These are phyloP conservation scores for Vanderwaltozyma yarrowii DNA, from an alignment of 805 yeast species.

Conservation along the genomic window DNA sequence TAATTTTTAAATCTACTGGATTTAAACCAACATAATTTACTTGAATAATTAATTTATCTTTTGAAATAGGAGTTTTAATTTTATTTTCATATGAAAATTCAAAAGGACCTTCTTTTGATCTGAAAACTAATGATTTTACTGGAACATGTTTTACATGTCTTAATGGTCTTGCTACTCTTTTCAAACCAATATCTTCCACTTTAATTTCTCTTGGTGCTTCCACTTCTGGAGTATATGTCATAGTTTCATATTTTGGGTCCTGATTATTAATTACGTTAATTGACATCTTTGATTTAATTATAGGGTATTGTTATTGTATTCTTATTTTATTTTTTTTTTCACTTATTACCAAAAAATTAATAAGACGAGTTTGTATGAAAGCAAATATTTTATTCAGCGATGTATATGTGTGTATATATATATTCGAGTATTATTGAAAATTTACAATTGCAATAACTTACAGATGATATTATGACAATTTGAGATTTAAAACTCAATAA, in stretches of 20 bases:
- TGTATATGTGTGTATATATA: no score
- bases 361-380: no score
- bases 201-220: conserved; percentile 22
- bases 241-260: conserved; percentile 16
- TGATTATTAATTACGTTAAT: conserved; percentile 8
- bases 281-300: not conserved
- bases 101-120: conserved; percentile 30
- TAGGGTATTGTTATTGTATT: not conserved
- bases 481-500: no score
- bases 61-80: conserved; percentile 39
- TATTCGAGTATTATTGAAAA: no score
- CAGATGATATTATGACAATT: no score
- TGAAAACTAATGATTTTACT: conserved; percentile 36
- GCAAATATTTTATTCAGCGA: no score
- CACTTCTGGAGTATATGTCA: conserved; percentile 9
- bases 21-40: conserved; percentile 51
- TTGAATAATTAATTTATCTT: conserved; percentile 44
- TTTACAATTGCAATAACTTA: no score
- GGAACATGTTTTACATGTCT: conserved; percentile 45
- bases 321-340: no score
- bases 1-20: conserved; percentile 54
- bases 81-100: conserved; percentile 44
- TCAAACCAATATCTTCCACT: conserved; percentile 16
- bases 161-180: conserved; percentile 36
- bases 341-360: no score